phyloP scores from a whole-genome alignment of 2,329 filamentous ascomycete species.

The Sclerotinia trifoliorum region DNA sequence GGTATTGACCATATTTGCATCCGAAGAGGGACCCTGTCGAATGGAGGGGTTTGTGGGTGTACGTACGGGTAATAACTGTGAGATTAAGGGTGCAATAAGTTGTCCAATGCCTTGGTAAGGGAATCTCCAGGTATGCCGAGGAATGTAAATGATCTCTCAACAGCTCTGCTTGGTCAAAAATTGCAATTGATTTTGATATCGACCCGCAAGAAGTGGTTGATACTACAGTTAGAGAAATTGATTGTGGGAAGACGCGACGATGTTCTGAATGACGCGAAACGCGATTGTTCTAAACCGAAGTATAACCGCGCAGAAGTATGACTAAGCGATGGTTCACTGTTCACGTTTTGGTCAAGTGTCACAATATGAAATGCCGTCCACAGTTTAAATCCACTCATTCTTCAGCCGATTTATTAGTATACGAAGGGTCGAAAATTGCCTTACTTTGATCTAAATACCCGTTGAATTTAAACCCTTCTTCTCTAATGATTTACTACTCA shows the following conservation, averaged over 20 bases:
- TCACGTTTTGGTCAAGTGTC: too few relatives aligned
- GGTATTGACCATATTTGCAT: constrained; percentile 39
- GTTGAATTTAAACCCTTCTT: too few relatives aligned
- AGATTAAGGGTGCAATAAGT: neutral
- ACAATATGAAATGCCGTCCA: too few relatives aligned
- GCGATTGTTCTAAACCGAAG: neutral
- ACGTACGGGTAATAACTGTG: neutral
- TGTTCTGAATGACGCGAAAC: constrained; percentile 10
- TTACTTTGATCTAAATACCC: too few relatives aligned
- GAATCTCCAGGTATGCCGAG: neutral
- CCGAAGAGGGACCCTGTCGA: neutral
- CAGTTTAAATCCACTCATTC: too few relatives aligned
- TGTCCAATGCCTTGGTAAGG: neutral
- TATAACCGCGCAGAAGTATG: neutral
- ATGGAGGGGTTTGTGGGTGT: constrained; percentile 5
- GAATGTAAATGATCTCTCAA: neutral
- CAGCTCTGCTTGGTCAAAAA: too few relatives aligned
- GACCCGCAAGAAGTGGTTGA: neutral
- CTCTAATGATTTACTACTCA: too few relatives aligned
- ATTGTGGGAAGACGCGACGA: constrained; percentile 13
- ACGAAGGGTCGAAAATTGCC: too few relatives aligned
- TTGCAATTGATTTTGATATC: neutral
- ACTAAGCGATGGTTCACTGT: too few relatives aligned
- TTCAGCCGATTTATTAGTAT: too few relatives aligned
- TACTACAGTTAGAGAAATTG: constrained; percentile 1